Evolutionary conservation across 1,139 yeast genomes (phyloP), one percentile per base, ranked within the genome.

Genomic region (Suhomyces kunorum): DNA sequence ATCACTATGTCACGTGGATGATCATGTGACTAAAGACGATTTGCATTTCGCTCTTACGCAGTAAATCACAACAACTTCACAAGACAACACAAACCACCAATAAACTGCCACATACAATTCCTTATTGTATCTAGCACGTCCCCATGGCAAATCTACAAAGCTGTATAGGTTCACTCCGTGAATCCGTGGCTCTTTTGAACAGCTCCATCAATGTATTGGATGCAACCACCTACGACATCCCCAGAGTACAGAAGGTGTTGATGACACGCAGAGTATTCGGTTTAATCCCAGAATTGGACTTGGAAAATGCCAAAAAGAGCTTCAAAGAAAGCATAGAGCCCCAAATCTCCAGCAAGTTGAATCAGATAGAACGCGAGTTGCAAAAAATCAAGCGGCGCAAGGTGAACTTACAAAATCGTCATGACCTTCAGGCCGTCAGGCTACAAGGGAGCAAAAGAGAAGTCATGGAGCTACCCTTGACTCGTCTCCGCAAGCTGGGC

Each of bases 191-290:
- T 7, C 48, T 69, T 6, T 55, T 71, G 12, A 56, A 56, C 31
- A 56, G 57, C n/a, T 59, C 74, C 2, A 53, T 64, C 38, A 48
- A 50, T 16, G 40, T 56, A 7, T 49, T 72, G 8, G 63, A 61
- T n/a, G 57, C 55, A 1, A 56, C 71, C 5, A 67, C 73, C 8
- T 47, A 50, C 32, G 72, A 68, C 40, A 63, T 66, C 7, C 59
- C 65, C 8, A 47, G 75, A 17, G 52, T 71, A 36, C 58, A 57
- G 36, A 59, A 56, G 28, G 67, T 70, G 16, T 51, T 71, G 17
- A 46, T 53, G 23, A 66, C 75, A 8, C 57, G 63, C 17, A 63
- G 64, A 38, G 71, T 70, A 24, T 72, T 66, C 55, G 76, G 72
- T 6, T 49, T 72, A 25, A 67, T 70, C 1, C 74, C 78, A 1